Percentiles rank a stretch among this genome's conserved stretches.
Conservation (phyloP, 2,329 filamentous ascomycete species). For the Apiospora sp. region DNA sequence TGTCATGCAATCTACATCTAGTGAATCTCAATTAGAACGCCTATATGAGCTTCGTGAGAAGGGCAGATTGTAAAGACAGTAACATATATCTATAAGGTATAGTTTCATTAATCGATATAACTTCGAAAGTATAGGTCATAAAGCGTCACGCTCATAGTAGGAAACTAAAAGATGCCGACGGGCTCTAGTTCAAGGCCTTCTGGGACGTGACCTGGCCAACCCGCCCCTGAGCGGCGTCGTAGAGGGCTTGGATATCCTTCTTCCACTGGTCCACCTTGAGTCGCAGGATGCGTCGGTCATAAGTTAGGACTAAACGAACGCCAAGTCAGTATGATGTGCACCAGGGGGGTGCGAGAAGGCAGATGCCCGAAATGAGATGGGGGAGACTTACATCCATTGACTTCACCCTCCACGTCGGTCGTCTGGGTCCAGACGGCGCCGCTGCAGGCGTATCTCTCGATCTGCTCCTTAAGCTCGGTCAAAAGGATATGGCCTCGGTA, state of each 20-base stretch:
- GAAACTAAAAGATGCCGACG: too few relatives aligned
- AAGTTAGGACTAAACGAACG: constrained; percentile 60
- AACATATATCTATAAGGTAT: neutral
- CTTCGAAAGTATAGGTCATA: neutral
- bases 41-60: neutral
- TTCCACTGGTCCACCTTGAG: constrained; percentile 66
- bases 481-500: constrained; percentile 69
- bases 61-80: neutral
- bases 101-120: neutral
- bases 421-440: constrained; percentile 78
- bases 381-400: constrained; percentile 64
- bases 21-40: neutral
- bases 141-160: neutral
- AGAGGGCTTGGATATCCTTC: constrained; percentile 65
- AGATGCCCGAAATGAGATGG: too few relatives aligned
- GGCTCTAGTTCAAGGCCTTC: neutral
- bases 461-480: constrained; percentile 67
- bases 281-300: constrained; percentile 68
- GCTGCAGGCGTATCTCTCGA: constrained; percentile 68
- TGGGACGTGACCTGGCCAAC: neutral
- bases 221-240: constrained; percentile 56
- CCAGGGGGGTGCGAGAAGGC: too few relatives aligned
- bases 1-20: neutral
- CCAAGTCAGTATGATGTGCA: neutral
- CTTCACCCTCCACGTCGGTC: constrained; percentile 77